Conservation (phyloP, 495 filamentous ascomycete genomes). For the Ramalina intermedia region DNA sequence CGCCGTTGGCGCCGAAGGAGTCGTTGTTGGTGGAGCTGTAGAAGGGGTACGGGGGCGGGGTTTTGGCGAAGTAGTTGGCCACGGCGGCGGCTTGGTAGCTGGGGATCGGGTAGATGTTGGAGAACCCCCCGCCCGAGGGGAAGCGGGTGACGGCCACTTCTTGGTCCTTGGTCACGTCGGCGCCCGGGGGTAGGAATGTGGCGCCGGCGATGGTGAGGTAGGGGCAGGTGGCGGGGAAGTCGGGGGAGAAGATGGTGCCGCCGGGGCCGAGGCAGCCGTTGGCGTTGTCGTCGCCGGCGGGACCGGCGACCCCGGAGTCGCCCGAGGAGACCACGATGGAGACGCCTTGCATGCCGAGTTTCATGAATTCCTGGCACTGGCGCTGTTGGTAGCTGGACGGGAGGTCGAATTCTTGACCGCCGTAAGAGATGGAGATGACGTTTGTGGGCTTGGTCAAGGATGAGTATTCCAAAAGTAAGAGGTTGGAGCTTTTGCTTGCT, state of each 20-base stretch:
- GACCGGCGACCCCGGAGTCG: constrained; percentile 42
- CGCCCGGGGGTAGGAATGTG: constrained; percentile 27
- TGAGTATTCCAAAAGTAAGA: background rate
- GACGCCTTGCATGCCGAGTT: constrained; percentile 49
- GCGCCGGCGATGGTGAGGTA: constrained; percentile 36
- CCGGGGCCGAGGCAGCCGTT: constrained; percentile 18
- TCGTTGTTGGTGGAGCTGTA: constrained; percentile 5
- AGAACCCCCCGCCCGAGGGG: constrained; percentile 51
- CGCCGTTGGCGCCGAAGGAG: constrained; percentile 20
- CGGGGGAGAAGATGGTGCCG: constrained; percentile 29
- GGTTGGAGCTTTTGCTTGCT: background rate
- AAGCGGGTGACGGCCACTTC: constrained; percentile 30
- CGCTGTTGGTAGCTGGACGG: constrained; percentile 38
- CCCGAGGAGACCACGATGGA: constrained; percentile 48
- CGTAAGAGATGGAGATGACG: constrained; percentile 47
- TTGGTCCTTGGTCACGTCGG: constrained; percentile 21
- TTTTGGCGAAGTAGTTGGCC: constrained; percentile 30
- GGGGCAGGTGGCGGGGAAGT: constrained; percentile 38
- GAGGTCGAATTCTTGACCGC: constrained; percentile 34
- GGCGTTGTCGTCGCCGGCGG: constrained; percentile 18
- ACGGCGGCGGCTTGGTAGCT: constrained; percentile 42
- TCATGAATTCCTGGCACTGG: constrained; percentile 47
- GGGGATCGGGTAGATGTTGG: constrained; percentile 47
- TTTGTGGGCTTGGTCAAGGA: constrained; percentile 28
- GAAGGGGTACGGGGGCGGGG: constrained; percentile 27